These are phyloP conservation scores for Colletotrichum higginsianum DNA, from an alignment of 2,329 filamentous ascomycete genomes.

Conservation along the genomic window DNA sequence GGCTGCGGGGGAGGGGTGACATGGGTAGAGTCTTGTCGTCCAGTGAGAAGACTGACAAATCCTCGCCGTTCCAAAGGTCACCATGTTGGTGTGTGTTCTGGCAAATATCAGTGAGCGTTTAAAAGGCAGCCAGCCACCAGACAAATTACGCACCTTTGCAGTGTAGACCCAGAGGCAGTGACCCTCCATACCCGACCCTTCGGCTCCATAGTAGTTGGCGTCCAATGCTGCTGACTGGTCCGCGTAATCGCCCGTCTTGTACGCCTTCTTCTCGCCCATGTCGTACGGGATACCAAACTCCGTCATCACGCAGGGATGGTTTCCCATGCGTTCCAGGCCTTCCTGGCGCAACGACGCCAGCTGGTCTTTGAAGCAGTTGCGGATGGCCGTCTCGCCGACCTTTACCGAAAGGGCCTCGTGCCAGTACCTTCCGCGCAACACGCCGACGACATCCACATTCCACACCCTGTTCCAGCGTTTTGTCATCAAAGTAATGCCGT, in stretches of 20 bases:
- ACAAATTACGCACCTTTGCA: conserved; percentile 67
- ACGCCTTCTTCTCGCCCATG: conserved; percentile 97
- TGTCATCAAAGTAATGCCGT: conserved; percentile 95
- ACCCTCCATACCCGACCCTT: conserved; percentile 86
- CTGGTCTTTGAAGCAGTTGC: conserved; percentile 93
- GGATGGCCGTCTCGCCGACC: conserved; percentile 91
- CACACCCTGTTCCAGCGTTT: conserved; percentile 99
- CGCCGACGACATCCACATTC: conserved; percentile 96
- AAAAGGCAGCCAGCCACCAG: not conserved
- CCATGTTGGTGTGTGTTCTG: conserved; percentile 90
- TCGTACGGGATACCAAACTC: conserved; percentile 99
- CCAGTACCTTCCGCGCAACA: conserved; percentile 89
- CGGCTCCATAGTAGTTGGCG: conserved; percentile 93
- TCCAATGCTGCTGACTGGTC: conserved; percentile 95
- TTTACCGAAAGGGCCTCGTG: conserved; percentile 93
- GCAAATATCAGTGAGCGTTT: conserved; percentile 18
- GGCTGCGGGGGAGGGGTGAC: conserved; percentile 63
- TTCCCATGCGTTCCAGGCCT: conserved; percentile 88
- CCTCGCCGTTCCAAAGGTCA: conserved; percentile 98
- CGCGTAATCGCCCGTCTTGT: conserved; percentile 94
- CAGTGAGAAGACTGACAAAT: conserved; percentile 88
- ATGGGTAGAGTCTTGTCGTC: conserved; percentile 80
- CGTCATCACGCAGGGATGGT: conserved; percentile 90
- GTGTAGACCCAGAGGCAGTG: conserved; percentile 93
- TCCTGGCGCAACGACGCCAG: conserved; percentile 87